phyloP scores from a whole-genome alignment of 1,284 basidiomycete species.

The Cutaneotrichosporon cyanovorans region DNA sequence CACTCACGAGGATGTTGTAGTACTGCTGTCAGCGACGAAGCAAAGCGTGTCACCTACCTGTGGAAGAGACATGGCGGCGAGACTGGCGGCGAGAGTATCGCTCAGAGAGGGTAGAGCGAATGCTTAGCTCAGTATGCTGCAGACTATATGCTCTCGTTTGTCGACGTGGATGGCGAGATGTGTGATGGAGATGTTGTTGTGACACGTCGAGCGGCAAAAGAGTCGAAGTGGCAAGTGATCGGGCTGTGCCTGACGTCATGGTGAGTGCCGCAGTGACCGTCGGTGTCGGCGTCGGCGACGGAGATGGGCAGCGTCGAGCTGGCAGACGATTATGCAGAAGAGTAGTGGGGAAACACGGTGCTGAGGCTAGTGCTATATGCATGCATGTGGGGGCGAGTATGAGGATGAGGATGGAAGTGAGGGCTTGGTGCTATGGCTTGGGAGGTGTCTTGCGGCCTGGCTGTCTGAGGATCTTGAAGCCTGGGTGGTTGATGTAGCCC shows the following conservation, averaged over 20 bases:
- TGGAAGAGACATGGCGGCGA: conserved; percentile 5
- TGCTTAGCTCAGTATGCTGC: too few relatives aligned
- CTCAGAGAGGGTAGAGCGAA: not conserved
- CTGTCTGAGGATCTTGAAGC: conserved; percentile 53
- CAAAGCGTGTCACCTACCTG: conserved; percentile 6
- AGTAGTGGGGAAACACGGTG: too few relatives aligned
- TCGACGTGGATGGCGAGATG: not conserved
- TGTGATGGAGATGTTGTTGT: not conserved
- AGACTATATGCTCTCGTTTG: too few relatives aligned
- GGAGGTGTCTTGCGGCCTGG: conserved; percentile 1
- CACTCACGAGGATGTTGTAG: conserved; percentile 39
- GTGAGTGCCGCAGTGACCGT: too few relatives aligned
- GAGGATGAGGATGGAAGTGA: not conserved
- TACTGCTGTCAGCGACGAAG: conserved; percentile 23
- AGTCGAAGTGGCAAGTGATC: not conserved
- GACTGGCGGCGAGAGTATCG: not conserved
- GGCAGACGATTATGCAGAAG: too few relatives aligned
- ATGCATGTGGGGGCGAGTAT: too few relatives aligned
- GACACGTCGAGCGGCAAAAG: not conserved
- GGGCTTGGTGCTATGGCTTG: conserved; percentile 2
- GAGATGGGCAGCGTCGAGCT: too few relatives aligned
- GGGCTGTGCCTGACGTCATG: not conserved
- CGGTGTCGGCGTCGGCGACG: too few relatives aligned
- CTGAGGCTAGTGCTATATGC: too few relatives aligned
- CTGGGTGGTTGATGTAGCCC: conserved; percentile 73